phyloP scores from a whole-genome alignment of 1,139 yeast genomes.

The Pichia cactophila region DNA sequence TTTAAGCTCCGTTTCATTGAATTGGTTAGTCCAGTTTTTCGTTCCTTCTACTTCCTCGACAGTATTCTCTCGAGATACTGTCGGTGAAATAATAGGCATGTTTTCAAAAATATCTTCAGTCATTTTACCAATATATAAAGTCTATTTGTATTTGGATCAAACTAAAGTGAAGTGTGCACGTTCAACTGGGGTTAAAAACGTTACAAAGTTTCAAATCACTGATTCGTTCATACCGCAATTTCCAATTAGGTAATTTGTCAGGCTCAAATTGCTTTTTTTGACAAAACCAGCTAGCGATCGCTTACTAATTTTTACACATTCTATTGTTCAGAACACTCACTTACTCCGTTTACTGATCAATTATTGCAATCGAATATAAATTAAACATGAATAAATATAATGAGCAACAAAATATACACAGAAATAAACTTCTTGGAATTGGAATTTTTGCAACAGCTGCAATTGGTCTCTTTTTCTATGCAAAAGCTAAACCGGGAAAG shows the following conservation, averaged over 20 bases:
- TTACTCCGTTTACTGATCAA: background rate
- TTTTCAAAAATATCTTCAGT: slow-evolving; percentile 24
- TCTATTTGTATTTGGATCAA: too few relatives aligned
- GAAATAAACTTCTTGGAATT: slow-evolving; percentile 6
- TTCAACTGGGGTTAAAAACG: background rate
- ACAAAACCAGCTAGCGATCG: background rate
- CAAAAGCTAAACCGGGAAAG: slow-evolving; percentile 9
- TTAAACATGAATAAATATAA: background rate
- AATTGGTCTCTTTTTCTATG: slow-evolving; percentile 4
- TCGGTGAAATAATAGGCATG: slow-evolving; percentile 29
- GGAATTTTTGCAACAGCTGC: slow-evolving; percentile 12
- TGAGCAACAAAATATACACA: slow-evolving; percentile 1
- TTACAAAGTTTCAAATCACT: background rate
- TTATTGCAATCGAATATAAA: background rate
- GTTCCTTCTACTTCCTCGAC: background rate
- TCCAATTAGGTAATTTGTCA: background rate
- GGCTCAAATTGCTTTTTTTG: background rate
- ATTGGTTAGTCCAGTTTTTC: background rate
- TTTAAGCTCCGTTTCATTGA: background rate
- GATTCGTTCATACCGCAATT: background rate
- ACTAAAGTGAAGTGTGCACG: too few relatives aligned
- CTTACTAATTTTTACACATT: slow-evolving; percentile 5
- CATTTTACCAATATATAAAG: background rate
- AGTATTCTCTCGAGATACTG: slow-evolving; percentile 13
- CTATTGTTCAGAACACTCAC: background rate